Evolutionary conservation across 2,329 filamentous ascomycete species (phyloP).

Genomic region (Colletotrichum graminicola): DNA sequence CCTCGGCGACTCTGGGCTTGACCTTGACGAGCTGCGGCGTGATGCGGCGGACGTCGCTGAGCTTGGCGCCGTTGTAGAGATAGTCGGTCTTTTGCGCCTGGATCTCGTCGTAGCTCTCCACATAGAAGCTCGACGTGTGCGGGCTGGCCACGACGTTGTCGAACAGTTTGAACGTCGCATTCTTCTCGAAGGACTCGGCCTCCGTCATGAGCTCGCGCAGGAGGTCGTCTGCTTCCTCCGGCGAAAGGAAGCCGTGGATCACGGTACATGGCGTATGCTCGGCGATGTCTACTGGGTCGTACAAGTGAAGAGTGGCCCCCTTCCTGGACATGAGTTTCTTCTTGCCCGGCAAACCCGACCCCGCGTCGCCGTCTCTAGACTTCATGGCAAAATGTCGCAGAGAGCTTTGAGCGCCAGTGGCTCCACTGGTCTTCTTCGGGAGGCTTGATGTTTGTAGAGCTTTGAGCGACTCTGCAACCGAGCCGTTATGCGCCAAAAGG

Average conservation of each 20-base stretch:
- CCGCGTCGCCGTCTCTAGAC: conserved; percentile 20
- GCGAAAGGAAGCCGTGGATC: conserved; percentile 88
- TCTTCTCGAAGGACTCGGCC: conserved; percentile 74
- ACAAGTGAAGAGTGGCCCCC: conserved; percentile 87
- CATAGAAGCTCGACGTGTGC: conserved; percentile 87
- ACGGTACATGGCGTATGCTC: conserved; percentile 90
- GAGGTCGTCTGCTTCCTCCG: conserved; percentile 77
- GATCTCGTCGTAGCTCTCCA: conserved; percentile 79
- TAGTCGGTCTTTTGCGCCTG: conserved; percentile 81
- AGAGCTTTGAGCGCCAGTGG: conserved; percentile 72
- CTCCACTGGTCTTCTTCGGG: conserved; percentile 52
- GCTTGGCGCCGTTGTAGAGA: conserved; percentile 82
- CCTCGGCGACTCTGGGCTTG: conserved; percentile 75
- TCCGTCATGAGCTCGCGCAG: conserved; percentile 82
- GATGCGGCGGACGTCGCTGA: conserved; percentile 82
- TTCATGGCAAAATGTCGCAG: conserved; percentile 63
- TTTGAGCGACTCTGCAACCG: conserved; percentile 73
- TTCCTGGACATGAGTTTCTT: conserved; percentile 75
- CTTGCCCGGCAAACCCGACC: conserved; percentile 48
- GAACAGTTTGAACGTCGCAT: conserved; percentile 84
- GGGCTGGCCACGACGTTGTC: conserved; percentile 88
- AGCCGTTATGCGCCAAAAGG: conserved; percentile 82
- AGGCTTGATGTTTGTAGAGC: conserved; percentile 58
- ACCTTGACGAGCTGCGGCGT: conserved; percentile 80
- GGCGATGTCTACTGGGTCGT: conserved; percentile 83